Percentiles rank a stretch among this genome's conserved stretches.
Conservation (phyloP, 164 flowering plant species). For the Dillenia suffruticosa region DNA sequence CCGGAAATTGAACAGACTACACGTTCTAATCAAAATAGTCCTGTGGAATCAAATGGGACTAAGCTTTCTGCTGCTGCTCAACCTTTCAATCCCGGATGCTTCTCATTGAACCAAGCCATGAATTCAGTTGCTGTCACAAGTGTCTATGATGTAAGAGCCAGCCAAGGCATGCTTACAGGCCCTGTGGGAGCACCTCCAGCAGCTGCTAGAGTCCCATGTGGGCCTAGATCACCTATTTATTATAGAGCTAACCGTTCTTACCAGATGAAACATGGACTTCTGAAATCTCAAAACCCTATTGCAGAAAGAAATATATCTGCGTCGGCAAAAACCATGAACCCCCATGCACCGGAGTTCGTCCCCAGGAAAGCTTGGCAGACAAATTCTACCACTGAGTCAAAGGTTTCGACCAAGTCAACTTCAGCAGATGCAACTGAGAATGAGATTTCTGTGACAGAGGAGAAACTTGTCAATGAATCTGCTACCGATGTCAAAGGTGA, state of each 20-base stretch:
- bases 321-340: slow-evolving; percentile 63
- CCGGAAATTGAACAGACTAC: slow-evolving; percentile 23
- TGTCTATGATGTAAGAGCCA: slow-evolving; percentile 42
- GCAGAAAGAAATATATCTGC: slow-evolving; percentile 27
- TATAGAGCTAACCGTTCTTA: slow-evolving; percentile 43
- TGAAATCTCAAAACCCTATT: slow-evolving; percentile 33
- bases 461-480: slow-evolving; percentile 17
- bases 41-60: slow-evolving; percentile 45
- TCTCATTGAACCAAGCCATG: slow-evolving; percentile 28
- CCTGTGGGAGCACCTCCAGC: slow-evolving; percentile 41
- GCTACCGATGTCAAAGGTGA: slow-evolving; percentile 16
- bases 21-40: slow-evolving; percentile 22
- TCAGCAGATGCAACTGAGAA: slow-evolving; percentile 9
- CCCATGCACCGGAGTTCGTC: slow-evolving; percentile 77
- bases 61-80: slow-evolving; percentile 90
- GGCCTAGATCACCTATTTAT: slow-evolving; percentile 70
- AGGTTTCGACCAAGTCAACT: slow-evolving; percentile 19
- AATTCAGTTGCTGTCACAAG: slow-evolving; percentile 33
- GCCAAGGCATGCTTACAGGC: slow-evolving; percentile 38
- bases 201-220: slow-evolving; percentile 60
- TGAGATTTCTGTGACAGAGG: slow-evolving; percentile 16
- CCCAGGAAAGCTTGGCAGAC: slow-evolving; percentile 49
- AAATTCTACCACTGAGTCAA: slow-evolving; percentile 15
- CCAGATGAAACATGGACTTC: slow-evolving; percentile 41
- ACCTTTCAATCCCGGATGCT: slow-evolving; percentile 68